Conservation (phyloP, 208 protist species). For the Crithidia acanthocephali region DNA sequence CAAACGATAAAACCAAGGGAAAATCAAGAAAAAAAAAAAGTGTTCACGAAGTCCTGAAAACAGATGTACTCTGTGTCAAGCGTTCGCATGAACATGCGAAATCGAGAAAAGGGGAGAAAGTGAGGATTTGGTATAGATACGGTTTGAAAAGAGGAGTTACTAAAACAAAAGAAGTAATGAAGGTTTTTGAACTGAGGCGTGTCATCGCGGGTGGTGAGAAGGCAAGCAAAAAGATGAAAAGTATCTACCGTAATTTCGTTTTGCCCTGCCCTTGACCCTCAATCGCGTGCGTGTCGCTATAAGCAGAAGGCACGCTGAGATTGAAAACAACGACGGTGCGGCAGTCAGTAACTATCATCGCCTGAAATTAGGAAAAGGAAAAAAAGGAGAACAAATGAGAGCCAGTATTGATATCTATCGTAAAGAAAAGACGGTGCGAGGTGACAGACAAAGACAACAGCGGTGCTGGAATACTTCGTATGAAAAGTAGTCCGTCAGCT, state of each 20-base stretch:
- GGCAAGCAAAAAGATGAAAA: slow-evolving; percentile 6
- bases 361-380: background rate
- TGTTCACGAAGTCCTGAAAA: slow-evolving; percentile 1
- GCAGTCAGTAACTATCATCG: no score
- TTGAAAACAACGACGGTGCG: no score
- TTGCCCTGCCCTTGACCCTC: background rate
- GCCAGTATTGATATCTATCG: background rate
- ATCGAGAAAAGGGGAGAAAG: slow-evolving; percentile 8
- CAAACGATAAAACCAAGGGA: background rate
- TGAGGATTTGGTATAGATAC: background rate
- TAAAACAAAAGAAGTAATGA: background rate
- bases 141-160: background rate
- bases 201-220: background rate
- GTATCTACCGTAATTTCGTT: background rate
- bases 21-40: slow-evolving; percentile 12
- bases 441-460: background rate
- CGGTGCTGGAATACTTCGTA: background rate
- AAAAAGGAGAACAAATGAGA: background rate
- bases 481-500: no score
- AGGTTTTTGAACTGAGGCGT: background rate
- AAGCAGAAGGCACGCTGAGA: background rate
- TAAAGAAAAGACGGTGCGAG: background rate
- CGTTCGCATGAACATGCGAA: slow-evolving; percentile 1
- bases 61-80: slow-evolving; percentile 12
- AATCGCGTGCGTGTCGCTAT: background rate